Conservation (phyloP, 805 yeast genomes). For the Pichia phayaonensis region DNA sequence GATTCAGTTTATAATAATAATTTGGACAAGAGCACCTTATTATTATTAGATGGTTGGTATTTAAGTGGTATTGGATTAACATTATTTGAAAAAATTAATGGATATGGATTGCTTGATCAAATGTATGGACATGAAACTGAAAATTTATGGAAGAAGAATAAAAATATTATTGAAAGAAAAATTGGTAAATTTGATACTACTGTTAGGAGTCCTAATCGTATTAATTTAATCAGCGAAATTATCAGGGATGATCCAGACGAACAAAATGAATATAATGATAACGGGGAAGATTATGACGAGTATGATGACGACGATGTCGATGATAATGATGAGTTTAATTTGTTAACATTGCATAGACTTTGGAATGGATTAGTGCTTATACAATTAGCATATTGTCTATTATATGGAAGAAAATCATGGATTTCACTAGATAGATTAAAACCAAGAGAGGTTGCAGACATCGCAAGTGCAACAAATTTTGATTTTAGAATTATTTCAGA, state of each 20-base stretch:
- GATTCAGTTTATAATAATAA: background rate
- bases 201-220: background rate
- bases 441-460: conserved; percentile 31
- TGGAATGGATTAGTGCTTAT: conserved; percentile 67
- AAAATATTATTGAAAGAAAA: background rate
- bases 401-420: conserved; percentile 39
- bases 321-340: conserved; percentile 38
- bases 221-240: background rate
- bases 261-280: background rate
- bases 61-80: conserved; percentile 59
- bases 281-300: background rate
- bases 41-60: conserved; percentile 60
- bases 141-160: conserved; percentile 4
- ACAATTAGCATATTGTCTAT: conserved; percentile 58
- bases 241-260: background rate
- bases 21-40: background rate
- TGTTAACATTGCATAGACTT: conserved; percentile 50
- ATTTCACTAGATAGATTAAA: conserved; percentile 40
- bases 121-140: conserved; percentile 21
- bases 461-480: conserved; percentile 59
- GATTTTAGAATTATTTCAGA: conserved; percentile 82
- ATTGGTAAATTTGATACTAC: background rate
- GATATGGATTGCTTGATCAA: conserved; percentile 32
- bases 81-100: conserved; percentile 45
- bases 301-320: background rate